Base-by-base conservation (phyloP, 192 early-diverging fungal species). In the Coemansia sp. region DNA sequence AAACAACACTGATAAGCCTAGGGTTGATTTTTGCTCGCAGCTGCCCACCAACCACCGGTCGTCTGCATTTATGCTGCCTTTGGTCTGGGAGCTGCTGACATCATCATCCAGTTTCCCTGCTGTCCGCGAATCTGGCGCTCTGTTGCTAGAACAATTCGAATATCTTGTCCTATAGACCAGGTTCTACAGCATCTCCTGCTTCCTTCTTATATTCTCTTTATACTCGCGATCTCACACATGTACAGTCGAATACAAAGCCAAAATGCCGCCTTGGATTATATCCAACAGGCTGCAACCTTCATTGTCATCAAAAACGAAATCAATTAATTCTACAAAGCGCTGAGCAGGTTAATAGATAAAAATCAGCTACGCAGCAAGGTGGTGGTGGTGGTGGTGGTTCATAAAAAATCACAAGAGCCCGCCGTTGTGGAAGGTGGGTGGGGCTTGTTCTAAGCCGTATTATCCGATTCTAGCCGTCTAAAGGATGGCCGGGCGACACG, bases 61-160 rank as follows among this genome's bases (percentile, higher is more conserved):
- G 72, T 64, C 78, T 20, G 68, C 39, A 33, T 81, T 75, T 53
- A 72, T 81, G 73, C 70, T 81, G 59, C 78, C 69, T 27, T 63
- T 81, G 30, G 73, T 68, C n/a, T 80, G 78, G 78, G 78, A 80
- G 66, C 72, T 80, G 27, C 7, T 75, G 23, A 42, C 73, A 23
- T 70, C 78, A 7, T 70, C 77, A 14, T 54, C 21, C 29, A 62
- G 67, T 20, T 42, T 67, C 8, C 57, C 75, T 14, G 61, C 64
- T 25, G 67, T 59, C 23, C 55, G 24, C n/a, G 77, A 80, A 2
- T 23, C 52, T 7, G 42, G 51, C 46, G 31, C 68, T 1, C 36
- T 30, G 42, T 25, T 80, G 21, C 66, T 74, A 1, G 65, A 80
- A 51, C 61, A 74, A 36, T 80, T 80, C 65, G 77, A 79, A 51